Evolutionary conservation across 805 yeast species (phyloP).

Genomic region (Blastobotrys americana): DNA sequence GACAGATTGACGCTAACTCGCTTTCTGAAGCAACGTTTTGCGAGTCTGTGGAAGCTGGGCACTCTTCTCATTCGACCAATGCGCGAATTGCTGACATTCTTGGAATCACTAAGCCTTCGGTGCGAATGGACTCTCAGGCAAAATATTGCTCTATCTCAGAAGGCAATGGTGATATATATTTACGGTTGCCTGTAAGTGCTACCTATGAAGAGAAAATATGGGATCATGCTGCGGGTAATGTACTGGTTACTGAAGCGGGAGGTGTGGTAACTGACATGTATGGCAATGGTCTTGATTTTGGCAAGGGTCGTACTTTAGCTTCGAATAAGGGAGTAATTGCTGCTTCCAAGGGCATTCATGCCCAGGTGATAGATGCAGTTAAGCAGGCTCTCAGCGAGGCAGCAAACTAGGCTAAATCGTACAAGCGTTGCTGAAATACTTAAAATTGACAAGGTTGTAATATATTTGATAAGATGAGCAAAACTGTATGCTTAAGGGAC

Average conservation of each 20-base stretch:
- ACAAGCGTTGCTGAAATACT: no score
- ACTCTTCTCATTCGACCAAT: constrained; percentile 86
- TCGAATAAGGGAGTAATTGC: constrained; percentile 92
- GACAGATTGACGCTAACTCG: constrained; percentile 34
- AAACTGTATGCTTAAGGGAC: no score
- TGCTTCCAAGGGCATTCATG: constrained; percentile 45
- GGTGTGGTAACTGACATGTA: constrained; percentile 82
- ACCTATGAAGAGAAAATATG: constrained; percentile 88
- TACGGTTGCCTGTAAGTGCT: constrained; percentile 74
- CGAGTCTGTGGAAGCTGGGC: constrained; percentile 94
- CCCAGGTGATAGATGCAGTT: constrained; percentile 45
- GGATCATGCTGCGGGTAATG: constrained; percentile 98
- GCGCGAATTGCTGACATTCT: constrained; percentile 58
- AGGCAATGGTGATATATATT: constrained; percentile 88
- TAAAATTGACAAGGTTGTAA: no score
- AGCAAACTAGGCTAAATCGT: no score
- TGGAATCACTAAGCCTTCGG: constrained; percentile 48
- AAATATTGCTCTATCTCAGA: constrained; percentile 86
- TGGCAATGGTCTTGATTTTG: constrained; percentile 71
- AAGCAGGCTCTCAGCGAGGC: constrained; percentile 15
- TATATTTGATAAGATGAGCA: no score
- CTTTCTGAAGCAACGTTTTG: constrained; percentile 56
- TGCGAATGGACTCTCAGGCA: constrained; percentile 91
- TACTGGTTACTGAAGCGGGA: constrained; percentile 82
- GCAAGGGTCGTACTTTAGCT: constrained; percentile 68